Conservation (phyloP, 768 basidiomycete species). For the Tricholoma hemisulphureum region DNA sequence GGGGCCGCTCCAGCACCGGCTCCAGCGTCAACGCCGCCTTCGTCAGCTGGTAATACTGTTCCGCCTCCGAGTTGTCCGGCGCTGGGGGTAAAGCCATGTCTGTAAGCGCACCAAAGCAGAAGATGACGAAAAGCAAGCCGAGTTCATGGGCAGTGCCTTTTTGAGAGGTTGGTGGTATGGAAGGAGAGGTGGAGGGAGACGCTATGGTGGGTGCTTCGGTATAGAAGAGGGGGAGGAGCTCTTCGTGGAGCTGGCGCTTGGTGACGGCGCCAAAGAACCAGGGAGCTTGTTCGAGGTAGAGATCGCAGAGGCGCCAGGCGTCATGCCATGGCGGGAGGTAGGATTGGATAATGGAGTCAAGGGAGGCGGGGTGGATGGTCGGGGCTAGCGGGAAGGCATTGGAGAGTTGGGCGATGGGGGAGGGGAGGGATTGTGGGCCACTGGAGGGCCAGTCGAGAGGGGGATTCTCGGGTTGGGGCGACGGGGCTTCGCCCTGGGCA, state of each 20-base stretch:
- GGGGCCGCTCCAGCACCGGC: constrained; percentile 67
- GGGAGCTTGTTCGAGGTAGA: constrained; percentile 74
- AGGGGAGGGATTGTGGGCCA: constrained; percentile 16
- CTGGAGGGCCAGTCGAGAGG: constrained; percentile 13
- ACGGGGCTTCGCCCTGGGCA: constrained; percentile 36
- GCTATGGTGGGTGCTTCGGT: constrained; percentile 40
- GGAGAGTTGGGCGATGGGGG: constrained; percentile 27
- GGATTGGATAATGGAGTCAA: constrained; percentile 44
- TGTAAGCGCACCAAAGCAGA: constrained; percentile 61
- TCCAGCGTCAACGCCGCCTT: constrained; percentile 66
- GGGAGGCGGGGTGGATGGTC: constrained; percentile 34
- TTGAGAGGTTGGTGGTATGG: constrained; percentile 1
- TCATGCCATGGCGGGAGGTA: constrained; percentile 62
- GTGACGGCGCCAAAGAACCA: constrained; percentile 81
- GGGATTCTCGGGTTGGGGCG: constrained; percentile 2
- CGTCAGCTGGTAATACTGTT: constrained; percentile 57
- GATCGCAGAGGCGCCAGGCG: constrained; percentile 55
- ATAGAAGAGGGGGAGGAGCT: constrained; percentile 66
- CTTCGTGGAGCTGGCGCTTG: constrained; percentile 58
- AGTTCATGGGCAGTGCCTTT: constrained; percentile 53
- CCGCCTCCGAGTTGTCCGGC: constrained; percentile 51
- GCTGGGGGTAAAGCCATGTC: constrained; percentile 51
- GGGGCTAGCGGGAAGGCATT: constrained; percentile 49
- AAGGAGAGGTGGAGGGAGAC: neutral
- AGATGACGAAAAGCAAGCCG: constrained; percentile 59